These are phyloP conservation scores for Rhynchospora pubera DNA, from an alignment of 176 grass and related monocot species.

Conservation along the genomic window DNA sequence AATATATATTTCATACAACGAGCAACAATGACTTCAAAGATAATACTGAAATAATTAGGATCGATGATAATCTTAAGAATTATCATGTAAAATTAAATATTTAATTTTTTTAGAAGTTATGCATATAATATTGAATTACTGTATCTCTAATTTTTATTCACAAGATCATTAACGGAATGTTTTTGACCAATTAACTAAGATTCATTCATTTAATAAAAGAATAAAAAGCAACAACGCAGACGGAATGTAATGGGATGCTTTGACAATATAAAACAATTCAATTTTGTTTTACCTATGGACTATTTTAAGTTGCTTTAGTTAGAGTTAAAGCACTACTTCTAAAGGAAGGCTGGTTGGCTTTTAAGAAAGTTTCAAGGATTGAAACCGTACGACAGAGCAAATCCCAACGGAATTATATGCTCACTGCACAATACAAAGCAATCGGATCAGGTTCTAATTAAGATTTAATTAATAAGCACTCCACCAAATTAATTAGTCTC, in stretches of 20 bases:
- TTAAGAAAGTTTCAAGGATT: not conserved
- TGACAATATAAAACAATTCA: slow-evolving; percentile 5
- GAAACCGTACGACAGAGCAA: slow-evolving; percentile 11
- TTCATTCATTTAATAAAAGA: not conserved
- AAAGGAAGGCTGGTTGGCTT: not conserved
- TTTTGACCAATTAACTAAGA: no score
- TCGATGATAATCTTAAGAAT: not conserved
- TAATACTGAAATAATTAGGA: not conserved
- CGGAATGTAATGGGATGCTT: not conserved
- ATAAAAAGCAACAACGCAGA: not conserved
- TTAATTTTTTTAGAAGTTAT: not conserved
- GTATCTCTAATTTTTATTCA: no score
- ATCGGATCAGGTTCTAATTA: not conserved
- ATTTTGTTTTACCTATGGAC: not conserved
- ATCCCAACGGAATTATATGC: slow-evolving; percentile 12
- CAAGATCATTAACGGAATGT: no score
- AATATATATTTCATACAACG: not conserved
- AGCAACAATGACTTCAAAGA: not conserved
- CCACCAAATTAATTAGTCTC: not conserved
- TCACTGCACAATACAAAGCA: not conserved
- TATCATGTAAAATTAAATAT: not conserved
- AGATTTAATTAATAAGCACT: not conserved
- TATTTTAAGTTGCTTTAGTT: slow-evolving; percentile 1
- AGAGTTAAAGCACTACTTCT: not conserved
- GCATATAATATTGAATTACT: not conserved